Base-by-base conservation (phyloP, 257 asterid genomes). In the Jacaranda copaia region DNA sequence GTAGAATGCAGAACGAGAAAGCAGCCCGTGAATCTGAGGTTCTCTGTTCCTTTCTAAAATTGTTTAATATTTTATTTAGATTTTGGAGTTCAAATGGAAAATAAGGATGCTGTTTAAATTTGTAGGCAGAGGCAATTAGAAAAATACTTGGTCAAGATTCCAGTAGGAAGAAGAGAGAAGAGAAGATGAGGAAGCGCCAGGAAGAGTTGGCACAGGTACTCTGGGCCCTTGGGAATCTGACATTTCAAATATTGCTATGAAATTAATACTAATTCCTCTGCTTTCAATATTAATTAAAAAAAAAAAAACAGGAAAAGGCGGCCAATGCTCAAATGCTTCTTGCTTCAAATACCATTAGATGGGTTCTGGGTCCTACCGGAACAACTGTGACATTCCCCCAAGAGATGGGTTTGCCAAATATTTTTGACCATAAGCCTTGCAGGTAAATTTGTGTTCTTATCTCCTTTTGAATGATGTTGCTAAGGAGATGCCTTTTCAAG, bases 1-100 rank as follows among this genome's bases (percentile, higher is more conserved):
- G 99, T 64, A 87, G 83, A 79, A 53, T 88, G 89, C 99, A 90
- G 92, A 88, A 83, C 36, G 97, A 93, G 85, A 96, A 96, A 84
- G 99, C 98, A 75, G 97, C 98, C 67, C 96, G 89, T 32, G 99
- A 95, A 83, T 92, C 96, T 15, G 97, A 96, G 99, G 99, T 95
- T 76, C 65, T 18, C 42, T 74, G 58, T 69, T 71, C 60, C 69
- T 16, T 19, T 46, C 32, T 49, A 6, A 48, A 14, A 48, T 61
- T 57, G 20, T 68, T 58, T 52, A 19, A 20, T 68, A 16, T 32
- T 13, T 13, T 38, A 1, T 74, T 32, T 46, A 8, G 6, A 36
- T 64, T 69, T 59, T n/a, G n/a, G 42, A 52, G 68, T 32, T 11
- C 32, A 14, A 68, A 56, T 61, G 75, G 64, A 32, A 39, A 78